Evolutionary conservation across 257 asterid species (phyloP).

Genomic region (Solanum chiquidenum): DNA sequence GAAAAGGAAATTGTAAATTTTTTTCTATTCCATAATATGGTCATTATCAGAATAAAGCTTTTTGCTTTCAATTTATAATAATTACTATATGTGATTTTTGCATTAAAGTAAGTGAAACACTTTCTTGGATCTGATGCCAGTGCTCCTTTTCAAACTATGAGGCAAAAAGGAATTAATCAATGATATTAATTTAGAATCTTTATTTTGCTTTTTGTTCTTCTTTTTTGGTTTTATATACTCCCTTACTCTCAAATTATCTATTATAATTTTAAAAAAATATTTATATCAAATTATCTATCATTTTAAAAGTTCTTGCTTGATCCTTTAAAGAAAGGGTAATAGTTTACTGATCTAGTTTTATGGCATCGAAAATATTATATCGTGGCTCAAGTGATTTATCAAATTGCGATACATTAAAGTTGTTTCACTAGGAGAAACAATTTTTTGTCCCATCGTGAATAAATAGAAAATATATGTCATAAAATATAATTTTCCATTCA

Average conservation of each 20-base stretch:
- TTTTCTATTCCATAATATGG: not conserved
- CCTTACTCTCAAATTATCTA: not conserved
- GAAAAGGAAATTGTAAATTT: not conserved
- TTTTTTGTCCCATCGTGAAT: no score
- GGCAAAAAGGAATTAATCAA: not conserved
- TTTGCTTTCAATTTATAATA: not conserved
- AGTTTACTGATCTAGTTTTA: not conserved
- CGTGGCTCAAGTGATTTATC: not conserved
- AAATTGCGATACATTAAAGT: not conserved
- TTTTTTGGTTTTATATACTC: not conserved
- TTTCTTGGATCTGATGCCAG: constrained; percentile 55
- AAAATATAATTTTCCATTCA: no score
- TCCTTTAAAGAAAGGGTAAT: not conserved
- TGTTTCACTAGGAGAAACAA: not conserved
- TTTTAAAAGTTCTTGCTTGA: not conserved
- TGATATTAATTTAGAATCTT: not conserved
- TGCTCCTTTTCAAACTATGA: not conserved
- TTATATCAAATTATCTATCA: no score
- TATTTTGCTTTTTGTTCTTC: not conserved
- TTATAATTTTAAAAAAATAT: no score
- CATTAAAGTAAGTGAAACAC: constrained; percentile 65
- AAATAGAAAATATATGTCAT: no score
- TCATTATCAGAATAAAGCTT: not conserved
- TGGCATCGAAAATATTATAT: not conserved
- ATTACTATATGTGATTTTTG: constrained; percentile 24